Conservation (phyloP, 208 protist genomes). For the Endotrypanum monterogeii region DNA sequence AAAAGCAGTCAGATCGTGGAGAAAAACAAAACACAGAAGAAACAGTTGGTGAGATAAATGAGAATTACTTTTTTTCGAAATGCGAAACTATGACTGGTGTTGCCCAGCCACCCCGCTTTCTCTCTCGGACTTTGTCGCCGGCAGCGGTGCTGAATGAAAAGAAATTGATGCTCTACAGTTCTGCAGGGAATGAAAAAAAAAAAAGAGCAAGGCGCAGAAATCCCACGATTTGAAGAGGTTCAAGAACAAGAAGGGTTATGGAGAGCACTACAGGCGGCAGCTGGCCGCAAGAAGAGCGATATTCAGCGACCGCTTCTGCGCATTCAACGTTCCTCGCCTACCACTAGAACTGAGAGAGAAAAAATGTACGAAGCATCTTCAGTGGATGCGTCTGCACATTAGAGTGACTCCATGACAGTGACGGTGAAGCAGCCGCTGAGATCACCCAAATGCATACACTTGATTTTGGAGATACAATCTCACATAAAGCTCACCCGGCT, state of each 20-base stretch:
- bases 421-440: not conserved
- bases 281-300: not conserved
- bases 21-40: not conserved
- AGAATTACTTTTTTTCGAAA: no score
- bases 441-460: not conserved
- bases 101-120: no score
- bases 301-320: not conserved
- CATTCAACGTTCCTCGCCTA: not conserved
- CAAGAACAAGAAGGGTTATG: no score
- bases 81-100: no score
- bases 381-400: not conserved
- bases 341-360: not conserved
- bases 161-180: no score
- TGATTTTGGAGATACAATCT: not conserved
- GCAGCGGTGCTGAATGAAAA: not conserved
- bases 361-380: not conserved
- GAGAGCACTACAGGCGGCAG: no score
- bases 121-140: not conserved
- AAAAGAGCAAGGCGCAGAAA: no score
- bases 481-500: no score
- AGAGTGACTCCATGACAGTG: not conserved
- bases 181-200: no score
- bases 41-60: no score
- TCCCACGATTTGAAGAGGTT: no score
- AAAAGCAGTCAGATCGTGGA: not conserved